These are phyloP conservation scores for Adansonia rubrostipa DNA, from an alignment of 441 rosid genomes.

Conservation along the genomic window DNA sequence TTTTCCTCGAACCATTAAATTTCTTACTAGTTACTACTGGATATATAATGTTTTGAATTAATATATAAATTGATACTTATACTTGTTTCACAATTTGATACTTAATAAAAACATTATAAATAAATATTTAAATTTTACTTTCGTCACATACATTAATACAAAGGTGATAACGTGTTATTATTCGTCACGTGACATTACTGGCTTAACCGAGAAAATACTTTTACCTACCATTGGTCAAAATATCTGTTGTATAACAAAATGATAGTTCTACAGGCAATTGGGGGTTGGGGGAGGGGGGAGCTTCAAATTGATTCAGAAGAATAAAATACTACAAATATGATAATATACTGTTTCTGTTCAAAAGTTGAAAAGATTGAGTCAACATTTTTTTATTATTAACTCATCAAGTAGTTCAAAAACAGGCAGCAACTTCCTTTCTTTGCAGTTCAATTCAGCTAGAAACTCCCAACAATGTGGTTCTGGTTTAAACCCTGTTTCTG, in stretches of 20 bases:
- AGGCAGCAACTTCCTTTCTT: constrained; percentile 69
- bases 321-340: background rate
- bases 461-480: constrained; percentile 61
- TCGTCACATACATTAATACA: no score
- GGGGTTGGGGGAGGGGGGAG: no score
- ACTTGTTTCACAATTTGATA: no score
- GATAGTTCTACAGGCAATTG: background rate
- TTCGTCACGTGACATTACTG: no score
- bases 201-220: no score
- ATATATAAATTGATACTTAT: no score
- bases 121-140: no score
- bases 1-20: no score
- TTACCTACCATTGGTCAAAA: background rate
- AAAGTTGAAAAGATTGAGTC: background rate
- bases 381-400: constrained; percentile 33
- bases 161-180: no score
- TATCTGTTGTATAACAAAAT: background rate
- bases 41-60: no score
- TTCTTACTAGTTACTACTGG: no score
- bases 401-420: constrained; percentile 63
- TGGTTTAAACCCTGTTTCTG: constrained; percentile 66
- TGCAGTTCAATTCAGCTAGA: constrained; percentile 58
- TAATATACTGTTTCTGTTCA: background rate
- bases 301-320: background rate
- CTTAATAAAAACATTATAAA: no score